phyloP scores from a whole-genome alignment of 2,329 filamentous ascomycete species.

The Aphanoascus verrucosus region DNA sequence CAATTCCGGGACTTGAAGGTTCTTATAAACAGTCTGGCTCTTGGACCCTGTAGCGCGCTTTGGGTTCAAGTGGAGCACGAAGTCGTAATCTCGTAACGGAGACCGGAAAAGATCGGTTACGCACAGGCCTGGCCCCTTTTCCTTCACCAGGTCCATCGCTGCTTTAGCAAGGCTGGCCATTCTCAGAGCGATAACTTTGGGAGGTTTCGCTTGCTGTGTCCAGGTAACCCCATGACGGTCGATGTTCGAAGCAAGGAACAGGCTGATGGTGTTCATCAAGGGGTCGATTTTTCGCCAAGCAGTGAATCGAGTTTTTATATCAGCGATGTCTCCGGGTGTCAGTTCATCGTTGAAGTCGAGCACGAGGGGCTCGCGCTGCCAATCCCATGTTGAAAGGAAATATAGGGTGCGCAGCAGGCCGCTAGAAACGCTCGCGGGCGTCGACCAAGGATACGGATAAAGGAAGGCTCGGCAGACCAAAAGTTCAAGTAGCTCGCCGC shows the following conservation, averaged over 20 bases:
- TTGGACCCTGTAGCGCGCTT: conserved; percentile 37
- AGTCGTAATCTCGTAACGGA: conserved; percentile 67
- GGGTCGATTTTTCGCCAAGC: conserved; percentile 84
- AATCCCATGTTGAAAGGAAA: conserved; percentile 82
- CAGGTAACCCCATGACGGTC: conserved; percentile 71
- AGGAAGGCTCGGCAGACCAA: conserved; percentile 69
- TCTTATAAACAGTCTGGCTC: conserved; percentile 53
- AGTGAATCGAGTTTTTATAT: conserved; percentile 61
- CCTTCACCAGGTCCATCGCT: conserved; percentile 53
- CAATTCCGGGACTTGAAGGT: conserved; percentile 51
- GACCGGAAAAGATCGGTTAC: conserved; percentile 58
- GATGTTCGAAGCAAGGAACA: conserved; percentile 71
- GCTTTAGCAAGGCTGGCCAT: conserved; percentile 74
- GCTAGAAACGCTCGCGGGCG: conserved; percentile 63
- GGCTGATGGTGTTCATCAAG: conserved; percentile 67
- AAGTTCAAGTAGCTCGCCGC: conserved; percentile 74
- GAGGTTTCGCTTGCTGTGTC: conserved; percentile 58
- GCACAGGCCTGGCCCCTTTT: conserved; percentile 45
- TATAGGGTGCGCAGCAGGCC: conserved; percentile 73
- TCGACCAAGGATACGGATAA: conserved; percentile 66
- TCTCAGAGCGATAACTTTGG: conserved; percentile 71
- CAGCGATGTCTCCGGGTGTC: conserved; percentile 48
- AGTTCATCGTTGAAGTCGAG: conserved; percentile 61
- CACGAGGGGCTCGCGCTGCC: conserved; percentile 71
- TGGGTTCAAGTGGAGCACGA: conserved; percentile 61